Evolutionary conservation across 2,329 filamentous ascomycete genomes (phyloP), one percentile per base, ranked within the genome.

Genomic region (Cordyceps cateniannulata): DNA sequence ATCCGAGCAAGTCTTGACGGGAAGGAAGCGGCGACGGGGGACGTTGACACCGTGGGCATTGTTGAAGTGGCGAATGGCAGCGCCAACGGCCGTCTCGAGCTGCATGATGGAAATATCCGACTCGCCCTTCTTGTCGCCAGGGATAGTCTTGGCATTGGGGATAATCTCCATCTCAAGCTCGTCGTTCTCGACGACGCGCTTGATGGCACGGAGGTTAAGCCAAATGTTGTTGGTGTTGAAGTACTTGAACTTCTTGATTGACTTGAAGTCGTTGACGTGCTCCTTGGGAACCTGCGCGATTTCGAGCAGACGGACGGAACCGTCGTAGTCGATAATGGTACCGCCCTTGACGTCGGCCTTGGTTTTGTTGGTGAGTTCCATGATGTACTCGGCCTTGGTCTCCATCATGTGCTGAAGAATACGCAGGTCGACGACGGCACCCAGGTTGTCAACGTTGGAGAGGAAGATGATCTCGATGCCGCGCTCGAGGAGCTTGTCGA

Each of bases 211-310:
- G 70, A 97, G 85, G 81, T 96, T 96, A 84, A 99, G 90, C 95
- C 95, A 99, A 80, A 99, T 97, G 86, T 99, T 99, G 90, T 99
- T 99, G 79, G 95, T 99, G 87, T 99, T 99, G 89, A 99, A 99
- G 87, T 99, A 99, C 85, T 96, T 97, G 89, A 99, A 99, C 85
- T 99, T 99, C 89, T 99, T 99, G 85, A 99, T 99, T 53, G 93
- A 97, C 88, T 99, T 99, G 91, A 99, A 99, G 82, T 99, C 95
- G 81, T 99, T 98, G 76, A 95, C 91, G 80, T 99, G 95, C 83
- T 99, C 91, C 87, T 98, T 99, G 79, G 95, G 95, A 40, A 99
- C 95, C 83, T 99, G 95, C 16, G 95, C 95, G 71, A 99, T 97
- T 82, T 99, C 95, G 58, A 99, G 89, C 67, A 99, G 89, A 73